Evolutionary conservation across 192 early-diverging fungal species (phyloP), one percentile per base, ranked within the genome.

Genomic region (Cetraspora pellucida): DNA sequence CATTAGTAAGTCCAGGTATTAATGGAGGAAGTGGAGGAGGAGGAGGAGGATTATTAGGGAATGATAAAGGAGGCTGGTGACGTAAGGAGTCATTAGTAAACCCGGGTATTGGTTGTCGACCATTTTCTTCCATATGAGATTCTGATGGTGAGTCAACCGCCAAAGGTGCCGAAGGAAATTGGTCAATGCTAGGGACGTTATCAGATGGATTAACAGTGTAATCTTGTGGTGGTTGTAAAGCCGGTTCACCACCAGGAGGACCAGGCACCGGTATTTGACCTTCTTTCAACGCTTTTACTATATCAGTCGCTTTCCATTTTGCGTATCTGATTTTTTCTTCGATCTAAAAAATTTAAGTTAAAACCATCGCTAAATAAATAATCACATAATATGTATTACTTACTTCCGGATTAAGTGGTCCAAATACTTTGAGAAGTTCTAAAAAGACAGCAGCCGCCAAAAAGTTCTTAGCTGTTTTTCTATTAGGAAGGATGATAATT

Each of bases 221-320:
- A 17, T 49, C 77, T 9, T 25, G 27, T 68, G 63, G 45, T 21
- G 17, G 3, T 21, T 72, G 31, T 3, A 13, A 17, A 25, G 28
- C 43, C 17, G 72, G 43, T 16, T 78, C 78, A 16, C 80, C 78
- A 17, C 78, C 84, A 9, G 86, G 87, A 45, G 89, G 88, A 65
- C 90, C 90, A 43, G 87, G 80, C 2, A 63, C 79, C 23, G 96
- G 95, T 17, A 57, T 71, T 31, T 93, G 86, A 4, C 97, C 97
- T 78, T 97, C 96, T 19, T 92, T 84, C 21, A 96, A 78, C 1
- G 95, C 94, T 79, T 95, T 97, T 37, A 96, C 84, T 37, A 99
- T 99, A 78, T 98, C 95, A 0, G 93, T 89, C 3, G 97, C 97
- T 65, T 97, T 93, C 91, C 93, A 99, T 78, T 97, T 97, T 1